Evolutionary conservation across 1,284 basidiomycete species (phyloP).

Genomic region (Grifola frondosa): DNA sequence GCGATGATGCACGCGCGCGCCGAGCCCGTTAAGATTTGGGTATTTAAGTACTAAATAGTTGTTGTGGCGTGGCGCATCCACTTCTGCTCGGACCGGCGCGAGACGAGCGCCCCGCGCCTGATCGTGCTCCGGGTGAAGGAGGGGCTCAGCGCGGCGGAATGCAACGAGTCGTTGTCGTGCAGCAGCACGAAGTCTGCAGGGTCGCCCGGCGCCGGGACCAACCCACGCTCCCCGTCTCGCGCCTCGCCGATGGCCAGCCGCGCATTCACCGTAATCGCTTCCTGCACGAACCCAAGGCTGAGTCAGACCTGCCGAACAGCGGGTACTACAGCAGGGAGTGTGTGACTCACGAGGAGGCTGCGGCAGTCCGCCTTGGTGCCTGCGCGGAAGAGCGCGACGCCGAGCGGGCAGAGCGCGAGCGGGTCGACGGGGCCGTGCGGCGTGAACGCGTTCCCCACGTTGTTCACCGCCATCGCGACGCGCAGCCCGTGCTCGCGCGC

Average conservation of each 20-base stretch:
- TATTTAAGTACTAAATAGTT: too few species aligned
- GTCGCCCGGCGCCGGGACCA: slow-evolving; percentile 41
- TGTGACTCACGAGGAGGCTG: slow-evolving; percentile 46
- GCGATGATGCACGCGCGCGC: too few species aligned
- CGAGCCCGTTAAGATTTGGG: too few species aligned
- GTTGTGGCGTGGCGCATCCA: slow-evolving; percentile 24
- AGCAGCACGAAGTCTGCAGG: slow-evolving; percentile 62
- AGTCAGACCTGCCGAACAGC: background rate
- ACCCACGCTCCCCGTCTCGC: too few species aligned
- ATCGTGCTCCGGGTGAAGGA: slow-evolving; percentile 46
- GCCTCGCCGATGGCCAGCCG: slow-evolving; percentile 43
- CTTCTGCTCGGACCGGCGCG: slow-evolving; percentile 17
- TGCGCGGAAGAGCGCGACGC: slow-evolving; percentile 59
- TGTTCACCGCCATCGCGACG: slow-evolving; percentile 60
- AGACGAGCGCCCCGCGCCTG: slow-evolving; percentile 27
- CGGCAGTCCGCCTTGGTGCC: slow-evolving; percentile 47
- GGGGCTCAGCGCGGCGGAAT: slow-evolving; percentile 50
- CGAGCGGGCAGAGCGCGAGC: slow-evolving; percentile 54
- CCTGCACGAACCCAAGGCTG: slow-evolving; percentile 12
- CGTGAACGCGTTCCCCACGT: slow-evolving; percentile 66
- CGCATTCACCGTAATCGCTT: slow-evolving; percentile 27
- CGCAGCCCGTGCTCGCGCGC: slow-evolving; percentile 44
- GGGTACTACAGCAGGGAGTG: background rate
- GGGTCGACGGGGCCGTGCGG: slow-evolving; percentile 65
- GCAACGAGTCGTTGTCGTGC: slow-evolving; percentile 45